Evolutionary conservation across 768 basidiomycete species (phyloP), one percentile per base, ranked within the genome.

Genomic region (Boletus insuetus): DNA sequence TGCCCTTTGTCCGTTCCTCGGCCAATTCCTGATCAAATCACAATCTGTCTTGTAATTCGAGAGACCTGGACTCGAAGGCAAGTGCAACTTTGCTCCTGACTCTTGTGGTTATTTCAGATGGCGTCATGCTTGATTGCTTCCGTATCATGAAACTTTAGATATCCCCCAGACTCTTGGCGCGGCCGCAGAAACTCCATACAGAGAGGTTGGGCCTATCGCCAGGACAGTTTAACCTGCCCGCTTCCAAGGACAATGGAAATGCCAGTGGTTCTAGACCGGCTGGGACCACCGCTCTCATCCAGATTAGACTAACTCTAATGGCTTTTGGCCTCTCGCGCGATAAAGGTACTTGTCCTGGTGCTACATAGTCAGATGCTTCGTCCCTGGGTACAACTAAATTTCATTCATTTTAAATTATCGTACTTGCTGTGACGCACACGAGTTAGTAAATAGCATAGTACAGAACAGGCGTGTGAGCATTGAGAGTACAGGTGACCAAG

Each of bases 401-500:
- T 14, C 34, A 35, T 14, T 35, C 34, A 2, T 24, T 26, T 26
- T 7, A 26, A 26, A 26, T 8, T 29, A 9, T 29, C 26, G 9
- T 29, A 24, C 24, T 6, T 8, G 43, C 3, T 9, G 26, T 24
- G 24, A 24, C 24, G 24, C 24, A 24, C 29, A 17, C 4, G 44
- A 17, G 16, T 31, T 22, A 42, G n/a, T n/a, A n/a, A n/a, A 40
- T 24, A 58, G 19, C n/a, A n/a, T 54, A 56, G 32, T 11, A 38
- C 8, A 38, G 16, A 42, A 13, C 20, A 43, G 24, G 20, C 17
- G 35, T n/a, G 43, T 24, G 46, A 34, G 53, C 16, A 49, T 54
- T 55, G 46, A 48, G 42, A 58, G 55, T 58, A 58, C 60, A 59
- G n/a, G 58, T 44, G 49, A 44, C 41, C 13, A 46, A 48, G 13